Conservation (phyloP, 108 stramenopile species). For the Fistulifera solaris region DNA sequence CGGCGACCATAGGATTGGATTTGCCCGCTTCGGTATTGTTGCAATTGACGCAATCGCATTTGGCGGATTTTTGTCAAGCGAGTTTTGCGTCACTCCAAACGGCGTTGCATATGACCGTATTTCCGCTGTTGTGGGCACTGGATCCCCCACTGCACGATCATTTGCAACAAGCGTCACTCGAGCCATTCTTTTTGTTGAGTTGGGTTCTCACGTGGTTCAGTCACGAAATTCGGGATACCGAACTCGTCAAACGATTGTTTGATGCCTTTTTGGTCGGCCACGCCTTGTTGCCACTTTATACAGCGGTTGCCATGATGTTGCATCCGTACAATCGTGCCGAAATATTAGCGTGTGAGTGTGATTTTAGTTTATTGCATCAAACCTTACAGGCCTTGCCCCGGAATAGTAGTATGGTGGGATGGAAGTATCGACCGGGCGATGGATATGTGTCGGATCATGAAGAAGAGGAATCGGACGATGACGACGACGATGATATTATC, state of each 20-base stretch:
- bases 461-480: slow-evolving; percentile 16
- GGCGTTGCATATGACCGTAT: slow-evolving; percentile 45
- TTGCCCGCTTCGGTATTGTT: slow-evolving; percentile 52
- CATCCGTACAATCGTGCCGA: slow-evolving; percentile 69
- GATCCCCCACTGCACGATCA: slow-evolving; percentile 68
- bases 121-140: slow-evolving; percentile 51
- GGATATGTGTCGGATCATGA: slow-evolving; percentile 53
- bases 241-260: slow-evolving; percentile 74
- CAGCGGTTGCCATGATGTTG: slow-evolving; percentile 75
- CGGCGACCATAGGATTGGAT: slow-evolving; percentile 31
- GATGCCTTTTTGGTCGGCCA: slow-evolving; percentile 82
- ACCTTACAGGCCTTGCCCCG: slow-evolving; percentile 59
- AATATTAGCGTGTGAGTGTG: slow-evolving; percentile 72
- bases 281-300: slow-evolving; percentile 70
- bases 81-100: slow-evolving; percentile 55
- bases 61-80: slow-evolving; percentile 43
- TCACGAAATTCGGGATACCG: slow-evolving; percentile 84
- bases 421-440: slow-evolving; percentile 42
- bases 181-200: slow-evolving; percentile 80
- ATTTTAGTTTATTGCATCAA: slow-evolving; percentile 82
- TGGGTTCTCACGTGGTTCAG: slow-evolving; percentile 92
- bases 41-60: slow-evolving; percentile 55
- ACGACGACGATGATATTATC: slow-evolving; percentile 1
- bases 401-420: slow-evolving; percentile 67
- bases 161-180: slow-evolving; percentile 68